A percentile compares a stretch with the other conserved stretches of the same genome.
Conservation (phyloP, 768 basidiomycete genomes). For the Mycena capillaripes region DNA sequence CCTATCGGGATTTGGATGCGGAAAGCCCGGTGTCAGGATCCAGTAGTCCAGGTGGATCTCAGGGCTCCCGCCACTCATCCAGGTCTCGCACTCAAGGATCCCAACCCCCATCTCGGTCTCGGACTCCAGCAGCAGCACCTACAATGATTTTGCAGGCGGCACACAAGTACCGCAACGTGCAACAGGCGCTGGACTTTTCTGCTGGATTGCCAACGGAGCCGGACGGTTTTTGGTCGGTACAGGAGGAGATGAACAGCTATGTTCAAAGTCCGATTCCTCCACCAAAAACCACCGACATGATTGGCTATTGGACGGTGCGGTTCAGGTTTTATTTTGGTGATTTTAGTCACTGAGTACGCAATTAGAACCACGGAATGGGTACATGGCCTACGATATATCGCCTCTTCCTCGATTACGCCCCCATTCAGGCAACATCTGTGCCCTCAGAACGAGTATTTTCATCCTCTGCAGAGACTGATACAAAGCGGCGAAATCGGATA, state of each 20-base stretch:
- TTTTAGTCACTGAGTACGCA: slow-evolving; percentile 7
- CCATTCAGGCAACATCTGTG: slow-evolving; percentile 20
- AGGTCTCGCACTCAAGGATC: slow-evolving; percentile 17
- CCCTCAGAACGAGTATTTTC: no score
- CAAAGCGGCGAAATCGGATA: no score
- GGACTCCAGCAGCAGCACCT: slow-evolving; percentile 19
- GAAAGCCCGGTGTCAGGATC: slow-evolving; percentile 16
- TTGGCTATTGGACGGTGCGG: no score
- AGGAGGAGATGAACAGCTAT: slow-evolving; percentile 19
- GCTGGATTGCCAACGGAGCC: slow-evolving; percentile 16
- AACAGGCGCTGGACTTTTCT: slow-evolving; percentile 19
- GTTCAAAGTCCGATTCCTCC: slow-evolving; percentile 19
- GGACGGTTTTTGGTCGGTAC: slow-evolving; percentile 11
- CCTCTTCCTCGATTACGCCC: slow-evolving; percentile 14
- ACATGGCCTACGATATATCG: slow-evolving; percentile 18
- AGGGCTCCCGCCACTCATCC: slow-evolving; percentile 17
- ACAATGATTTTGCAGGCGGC: slow-evolving; percentile 20
- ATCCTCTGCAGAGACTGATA: no score
- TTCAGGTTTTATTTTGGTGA: slow-evolving; percentile 12
- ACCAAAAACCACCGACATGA: slow-evolving; percentile 13
- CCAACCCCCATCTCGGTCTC: slow-evolving; percentile 13
- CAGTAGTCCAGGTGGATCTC: slow-evolving; percentile 14
- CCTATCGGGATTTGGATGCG: slow-evolving; percentile 16
- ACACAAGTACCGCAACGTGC: slow-evolving; percentile 20
- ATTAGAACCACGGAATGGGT: slow-evolving; percentile 15